phyloP scores from a whole-genome alignment of 495 filamentous ascomycete species.

The Penicillium coffeae region DNA sequence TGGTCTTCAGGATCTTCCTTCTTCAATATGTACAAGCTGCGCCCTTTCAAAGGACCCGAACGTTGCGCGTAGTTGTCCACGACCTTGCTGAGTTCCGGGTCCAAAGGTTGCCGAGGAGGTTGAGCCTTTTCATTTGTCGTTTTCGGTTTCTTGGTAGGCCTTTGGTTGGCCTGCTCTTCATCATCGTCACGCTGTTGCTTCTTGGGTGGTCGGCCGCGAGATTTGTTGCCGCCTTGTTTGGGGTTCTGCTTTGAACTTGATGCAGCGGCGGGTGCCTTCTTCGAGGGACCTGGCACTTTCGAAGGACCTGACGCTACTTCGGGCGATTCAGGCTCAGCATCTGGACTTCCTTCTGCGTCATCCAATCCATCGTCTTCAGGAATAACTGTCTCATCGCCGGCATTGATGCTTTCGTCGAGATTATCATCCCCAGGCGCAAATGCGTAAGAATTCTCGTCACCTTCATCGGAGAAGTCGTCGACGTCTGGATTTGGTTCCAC shows the following conservation, averaged over 20 bases:
- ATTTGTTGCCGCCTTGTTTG: conserved; percentile 14
- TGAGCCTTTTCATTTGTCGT: conserved; percentile 11
- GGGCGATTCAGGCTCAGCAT: conserved; percentile 50
- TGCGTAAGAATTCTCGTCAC: conserved; percentile 32
- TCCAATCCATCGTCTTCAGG: conserved; percentile 28
- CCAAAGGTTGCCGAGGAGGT: conserved; percentile 17
- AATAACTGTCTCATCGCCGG: conserved; percentile 24
- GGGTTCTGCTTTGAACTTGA: conserved; percentile 6
- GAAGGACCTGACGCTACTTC: conserved; percentile 3
- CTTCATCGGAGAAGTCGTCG: conserved; percentile 35
- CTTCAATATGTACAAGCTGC: conserved; percentile 67
- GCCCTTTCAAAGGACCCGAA: conserved; percentile 46
- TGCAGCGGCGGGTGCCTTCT: background rate
- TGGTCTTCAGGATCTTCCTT: conserved; percentile 57
- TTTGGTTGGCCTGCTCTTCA: conserved; percentile 17
- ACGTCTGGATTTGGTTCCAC: conserved; percentile 13
- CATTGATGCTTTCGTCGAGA: conserved; percentile 24
- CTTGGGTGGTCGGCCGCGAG: conserved; percentile 34
- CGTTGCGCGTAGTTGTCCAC: conserved; percentile 43
- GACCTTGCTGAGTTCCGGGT: conserved; percentile 37
- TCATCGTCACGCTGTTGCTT: conserved; percentile 16
- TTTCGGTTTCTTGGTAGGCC: conserved; percentile 36
- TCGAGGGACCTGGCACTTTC: conserved; percentile 1
- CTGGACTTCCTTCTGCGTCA: conserved; percentile 53
- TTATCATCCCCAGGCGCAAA: conserved; percentile 26